Conservation (phyloP, 2,329 filamentous ascomycete species). For the Waltergamsia citrina region DNA sequence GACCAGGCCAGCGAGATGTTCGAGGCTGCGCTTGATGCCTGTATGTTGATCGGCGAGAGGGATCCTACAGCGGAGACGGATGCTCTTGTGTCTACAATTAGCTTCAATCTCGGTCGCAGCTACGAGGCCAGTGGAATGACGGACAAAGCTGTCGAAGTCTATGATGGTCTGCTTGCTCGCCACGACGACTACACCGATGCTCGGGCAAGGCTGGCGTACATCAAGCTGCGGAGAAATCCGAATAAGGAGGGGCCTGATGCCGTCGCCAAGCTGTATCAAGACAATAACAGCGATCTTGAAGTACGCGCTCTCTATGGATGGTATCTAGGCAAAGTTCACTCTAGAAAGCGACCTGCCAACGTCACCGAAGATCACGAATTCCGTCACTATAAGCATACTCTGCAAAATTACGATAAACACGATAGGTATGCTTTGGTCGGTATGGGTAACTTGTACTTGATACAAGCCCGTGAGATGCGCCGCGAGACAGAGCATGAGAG, state of each 20-base stretch:
- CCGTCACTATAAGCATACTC: constrained; percentile 90
- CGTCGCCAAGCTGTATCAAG: constrained; percentile 76
- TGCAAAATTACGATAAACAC: constrained; percentile 93
- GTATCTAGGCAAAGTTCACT: constrained; percentile 75
- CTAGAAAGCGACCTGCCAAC: constrained; percentile 72
- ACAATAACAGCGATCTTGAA: constrained; percentile 77
- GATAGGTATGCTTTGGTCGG: constrained; percentile 93
- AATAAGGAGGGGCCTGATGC: constrained; percentile 80
- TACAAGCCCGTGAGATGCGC: constrained; percentile 87
- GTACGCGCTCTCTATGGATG: constrained; percentile 90
- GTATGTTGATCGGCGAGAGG: constrained; percentile 69
- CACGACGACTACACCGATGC: constrained; percentile 93
- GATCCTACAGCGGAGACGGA: constrained; percentile 75
- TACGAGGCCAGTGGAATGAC: constrained; percentile 78
- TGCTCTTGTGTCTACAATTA: constrained; percentile 88
- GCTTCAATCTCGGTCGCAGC: constrained; percentile 88
- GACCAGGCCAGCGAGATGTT: constrained; percentile 78
- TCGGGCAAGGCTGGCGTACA: constrained; percentile 78
- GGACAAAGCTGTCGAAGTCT: constrained; percentile 80
- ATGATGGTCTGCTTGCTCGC: constrained; percentile 73
- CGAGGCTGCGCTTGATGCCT: constrained; percentile 82
- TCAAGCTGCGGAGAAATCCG: constrained; percentile 71
- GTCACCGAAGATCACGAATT: constrained; percentile 86
- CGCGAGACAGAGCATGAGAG: constrained; percentile 83
- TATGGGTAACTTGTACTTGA: constrained; percentile 90